phyloP scores from a whole-genome alignment of 352 stramenopile genomes.

The Aphanomyces cochlioides region DNA sequence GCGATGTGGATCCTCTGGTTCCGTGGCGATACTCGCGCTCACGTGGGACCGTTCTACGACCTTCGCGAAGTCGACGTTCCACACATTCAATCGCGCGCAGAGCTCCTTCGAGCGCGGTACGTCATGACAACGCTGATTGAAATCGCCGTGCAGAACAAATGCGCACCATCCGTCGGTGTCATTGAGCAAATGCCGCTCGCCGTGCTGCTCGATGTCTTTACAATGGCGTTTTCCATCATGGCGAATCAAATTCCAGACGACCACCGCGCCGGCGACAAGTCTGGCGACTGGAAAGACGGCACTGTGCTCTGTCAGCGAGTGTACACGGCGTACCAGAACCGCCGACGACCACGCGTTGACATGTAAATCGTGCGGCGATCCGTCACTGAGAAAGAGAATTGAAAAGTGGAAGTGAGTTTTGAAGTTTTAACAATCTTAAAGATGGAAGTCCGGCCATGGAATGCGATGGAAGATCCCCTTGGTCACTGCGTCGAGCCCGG shows the following conservation, averaged over 20 bases:
- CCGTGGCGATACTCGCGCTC: neutral
- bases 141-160: neutral
- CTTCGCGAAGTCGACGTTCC: neutral
- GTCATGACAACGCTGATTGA: constrained; percentile 13
- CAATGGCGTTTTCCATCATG: neutral
- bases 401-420: too few species aligned
- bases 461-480: too few species aligned
- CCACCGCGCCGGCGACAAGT: neutral
- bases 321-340: constrained; percentile 9
- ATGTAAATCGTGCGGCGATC: neutral
- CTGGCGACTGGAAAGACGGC: neutral
- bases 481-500: too few species aligned
- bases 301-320: neutral
- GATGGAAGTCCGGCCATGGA: too few species aligned
- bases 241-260: neutral
- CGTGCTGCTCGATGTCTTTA: neutral
- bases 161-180: neutral
- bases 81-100: constrained; percentile 1
- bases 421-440: too few species aligned
- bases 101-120: constrained; percentile 4
- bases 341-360: neutral
- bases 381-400: too few species aligned
- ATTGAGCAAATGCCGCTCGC: neutral
- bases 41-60: neutral
- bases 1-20: constrained; percentile 4